Conservation (phyloP, 2,329 filamentous ascomycete genomes). For the Neopestalotiopsis clavispora region DNA sequence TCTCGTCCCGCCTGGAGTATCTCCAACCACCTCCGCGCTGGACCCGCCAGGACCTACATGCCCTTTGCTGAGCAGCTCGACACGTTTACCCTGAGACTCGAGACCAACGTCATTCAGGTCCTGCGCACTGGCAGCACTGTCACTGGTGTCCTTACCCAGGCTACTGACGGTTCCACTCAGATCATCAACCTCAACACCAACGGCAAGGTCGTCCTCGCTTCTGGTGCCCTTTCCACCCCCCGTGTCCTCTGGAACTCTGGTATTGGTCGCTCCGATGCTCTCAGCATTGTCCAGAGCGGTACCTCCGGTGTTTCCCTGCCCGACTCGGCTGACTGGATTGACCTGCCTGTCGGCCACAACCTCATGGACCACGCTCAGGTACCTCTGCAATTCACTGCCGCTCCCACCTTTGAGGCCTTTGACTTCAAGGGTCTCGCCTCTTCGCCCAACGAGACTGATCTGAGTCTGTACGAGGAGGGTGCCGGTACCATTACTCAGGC, state of each 20-base stretch:
- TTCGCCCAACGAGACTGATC: neutral
- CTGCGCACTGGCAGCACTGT: slow-evolving; percentile 11
- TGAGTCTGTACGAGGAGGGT: slow-evolving; percentile 6
- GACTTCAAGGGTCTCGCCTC: slow-evolving; percentile 9
- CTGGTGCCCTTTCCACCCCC: slow-evolving; percentile 11
- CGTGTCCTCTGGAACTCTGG: slow-evolving; percentile 15
- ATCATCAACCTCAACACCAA: slow-evolving; percentile 14
- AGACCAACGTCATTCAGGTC: slow-evolving; percentile 12
- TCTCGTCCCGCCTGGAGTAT: slow-evolving; percentile 12
- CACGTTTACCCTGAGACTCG: slow-evolving; percentile 5
- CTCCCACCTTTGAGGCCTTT: neutral
- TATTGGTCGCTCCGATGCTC: slow-evolving; percentile 13
- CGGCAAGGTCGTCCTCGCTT: slow-evolving; percentile 14
- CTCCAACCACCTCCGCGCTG: slow-evolving; percentile 12
- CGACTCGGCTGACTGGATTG: slow-evolving; percentile 8
- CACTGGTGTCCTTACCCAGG: slow-evolving; percentile 10
- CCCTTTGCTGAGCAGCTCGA: slow-evolving; percentile 12
- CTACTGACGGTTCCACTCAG: neutral
- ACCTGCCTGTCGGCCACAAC: slow-evolving; percentile 13
- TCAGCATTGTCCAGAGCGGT: slow-evolving; percentile 8
- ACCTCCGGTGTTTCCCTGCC: slow-evolving; percentile 5
- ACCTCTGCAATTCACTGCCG: slow-evolving; percentile 3
- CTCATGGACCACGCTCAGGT: slow-evolving; percentile 5
- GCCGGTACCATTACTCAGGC: slow-evolving; percentile 11
- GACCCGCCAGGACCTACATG: slow-evolving; percentile 11